These are phyloP conservation scores for Aristolochia contorta DNA, from an alignment of 164 flowering plant species.

Conservation along the genomic window DNA sequence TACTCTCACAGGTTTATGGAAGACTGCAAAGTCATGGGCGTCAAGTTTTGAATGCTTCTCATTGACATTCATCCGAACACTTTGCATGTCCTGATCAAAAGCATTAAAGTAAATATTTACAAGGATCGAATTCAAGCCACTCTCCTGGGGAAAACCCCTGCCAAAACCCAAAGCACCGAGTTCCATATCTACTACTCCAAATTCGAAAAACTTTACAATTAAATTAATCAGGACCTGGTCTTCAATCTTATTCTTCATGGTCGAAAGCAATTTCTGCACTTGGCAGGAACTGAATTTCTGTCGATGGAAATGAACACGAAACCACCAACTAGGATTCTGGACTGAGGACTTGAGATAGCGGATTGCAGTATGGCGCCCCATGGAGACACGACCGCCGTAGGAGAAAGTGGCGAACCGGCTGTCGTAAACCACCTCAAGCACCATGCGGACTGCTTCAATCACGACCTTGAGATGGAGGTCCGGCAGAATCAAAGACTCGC, in stretches of 20 bases:
- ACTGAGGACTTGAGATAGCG: constrained; percentile 69
- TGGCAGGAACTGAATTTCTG: constrained; percentile 27
- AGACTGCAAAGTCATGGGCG: constrained; percentile 27
- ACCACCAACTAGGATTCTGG: constrained; percentile 86
- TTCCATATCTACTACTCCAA: constrained; percentile 40
- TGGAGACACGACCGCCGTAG: constrained; percentile 72
- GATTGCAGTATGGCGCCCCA: constrained; percentile 87
- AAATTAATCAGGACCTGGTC: constrained; percentile 47
- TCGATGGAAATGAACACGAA: constrained; percentile 33
- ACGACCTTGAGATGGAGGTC: constrained; percentile 77
- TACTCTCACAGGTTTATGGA: constrained; percentile 58
- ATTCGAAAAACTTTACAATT: constrained; percentile 47
- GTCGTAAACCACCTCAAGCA: constrained; percentile 67
- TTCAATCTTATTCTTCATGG: constrained; percentile 53
- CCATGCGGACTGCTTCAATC: constrained; percentile 81
- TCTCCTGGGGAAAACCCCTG: constrained; percentile 81
- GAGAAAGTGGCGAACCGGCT: constrained; percentile 60
- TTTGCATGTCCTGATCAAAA: constrained; percentile 65
- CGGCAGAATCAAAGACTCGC: constrained; percentile 55
- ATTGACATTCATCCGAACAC: constrained; percentile 31
- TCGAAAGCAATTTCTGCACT: constrained; percentile 42
- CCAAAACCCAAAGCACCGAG: constrained; percentile 57
- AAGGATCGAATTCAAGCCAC: constrained; percentile 55
- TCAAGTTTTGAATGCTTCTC: constrained; percentile 33
- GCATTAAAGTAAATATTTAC: constrained; percentile 65